Evolutionary conservation across 495 filamentous ascomycete species (phyloP).

Genomic region (Jackrogersella minutella): DNA sequence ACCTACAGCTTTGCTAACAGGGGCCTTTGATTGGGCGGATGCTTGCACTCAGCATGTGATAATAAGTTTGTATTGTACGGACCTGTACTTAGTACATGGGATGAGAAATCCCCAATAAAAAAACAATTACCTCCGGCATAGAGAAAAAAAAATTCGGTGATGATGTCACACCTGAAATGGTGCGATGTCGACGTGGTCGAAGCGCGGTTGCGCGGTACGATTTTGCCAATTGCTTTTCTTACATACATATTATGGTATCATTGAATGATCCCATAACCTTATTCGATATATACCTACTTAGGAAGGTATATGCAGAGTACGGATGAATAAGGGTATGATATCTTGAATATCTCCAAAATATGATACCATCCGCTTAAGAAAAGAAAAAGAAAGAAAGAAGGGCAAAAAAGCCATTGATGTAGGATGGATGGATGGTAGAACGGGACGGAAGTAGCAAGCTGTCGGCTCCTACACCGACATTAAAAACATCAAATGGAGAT

Average conservation of each 20-base stretch:
- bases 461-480: slow-evolving; percentile 24
- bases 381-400: neutral
- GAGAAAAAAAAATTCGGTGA: slow-evolving; percentile 1
- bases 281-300: too few relatives aligned
- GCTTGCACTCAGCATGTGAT: slow-evolving; percentile 28
- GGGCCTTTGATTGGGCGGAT: slow-evolving; percentile 3
- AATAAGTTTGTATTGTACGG: too few relatives aligned
- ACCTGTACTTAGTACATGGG: too few relatives aligned
- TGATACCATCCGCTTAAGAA: too few relatives aligned
- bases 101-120: too few relatives aligned
- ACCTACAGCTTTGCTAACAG: neutral
- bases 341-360: neutral
- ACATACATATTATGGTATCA: neutral
- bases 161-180: slow-evolving; percentile 36
- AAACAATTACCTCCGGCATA: too few relatives aligned
- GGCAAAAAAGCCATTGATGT: too few relatives aligned
- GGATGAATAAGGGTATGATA: neutral
- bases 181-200: neutral
- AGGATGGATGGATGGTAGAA: too few relatives aligned
- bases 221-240: slow-evolving; percentile 3
- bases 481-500: neutral
- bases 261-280: too few relatives aligned
- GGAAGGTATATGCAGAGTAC: neutral
- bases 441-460: neutral
- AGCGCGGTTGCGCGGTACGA: neutral